Conservation (phyloP, 2,329 filamentous ascomycete genomes). For the Sclerotinia glacialis region DNA sequence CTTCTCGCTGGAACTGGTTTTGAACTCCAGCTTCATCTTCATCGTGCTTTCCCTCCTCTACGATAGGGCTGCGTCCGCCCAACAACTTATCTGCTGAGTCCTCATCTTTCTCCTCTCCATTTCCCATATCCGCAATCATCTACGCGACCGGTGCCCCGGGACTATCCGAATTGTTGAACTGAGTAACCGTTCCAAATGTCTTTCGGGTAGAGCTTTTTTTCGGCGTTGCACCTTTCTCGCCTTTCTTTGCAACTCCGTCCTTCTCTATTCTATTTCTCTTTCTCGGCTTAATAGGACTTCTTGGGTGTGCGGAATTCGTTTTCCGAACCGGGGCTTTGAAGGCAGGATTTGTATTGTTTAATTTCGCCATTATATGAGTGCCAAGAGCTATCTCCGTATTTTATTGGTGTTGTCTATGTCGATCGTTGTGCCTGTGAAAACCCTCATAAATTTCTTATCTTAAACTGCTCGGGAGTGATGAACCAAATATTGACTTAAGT, state of each 20-base stretch:
- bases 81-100: neutral
- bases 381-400: neutral
- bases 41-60: neutral
- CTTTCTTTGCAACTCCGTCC: neutral
- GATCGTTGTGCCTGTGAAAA: neutral
- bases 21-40: neutral
- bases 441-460: neutral
- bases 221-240: neutral
- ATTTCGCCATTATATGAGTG: neutral
- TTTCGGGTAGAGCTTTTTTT: neutral
- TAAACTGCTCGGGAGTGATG: neutral
- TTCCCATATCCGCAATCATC: neutral
- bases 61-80: neutral
- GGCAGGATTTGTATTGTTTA: neutral
- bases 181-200: neutral
- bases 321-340: neutral
- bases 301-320: neutral
- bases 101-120: neutral
- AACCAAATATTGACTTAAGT: neutral
- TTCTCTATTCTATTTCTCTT: neutral
- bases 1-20: neutral
- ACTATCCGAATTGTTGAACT: neutral
- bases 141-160: neutral
- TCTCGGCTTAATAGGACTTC: neutral
- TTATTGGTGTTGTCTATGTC: neutral